Evolutionary conservation across 129 eudicot species (phyloP), one percentile per base, ranked within the genome.

Genomic region (Tanacetum coccineum): DNA sequence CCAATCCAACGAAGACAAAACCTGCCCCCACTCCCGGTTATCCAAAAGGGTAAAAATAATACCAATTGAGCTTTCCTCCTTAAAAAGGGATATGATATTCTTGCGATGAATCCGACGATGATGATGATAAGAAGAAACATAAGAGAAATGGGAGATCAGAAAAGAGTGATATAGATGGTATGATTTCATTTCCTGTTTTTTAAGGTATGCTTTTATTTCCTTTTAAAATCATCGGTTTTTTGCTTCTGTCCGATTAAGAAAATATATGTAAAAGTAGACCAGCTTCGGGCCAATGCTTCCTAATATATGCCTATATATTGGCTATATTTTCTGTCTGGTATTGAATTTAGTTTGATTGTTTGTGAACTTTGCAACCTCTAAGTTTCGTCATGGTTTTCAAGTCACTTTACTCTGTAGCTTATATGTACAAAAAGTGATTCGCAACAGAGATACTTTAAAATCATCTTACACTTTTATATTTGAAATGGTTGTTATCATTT

Each of bases 21-120:
- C n/a, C n/a, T n/a, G n/a, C n/a, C n/a, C n/a, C n/a, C n/a, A n/a
- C n/a, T n/a, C n/a, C n/a, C n/a, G n/a, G n/a, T n/a, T n/a, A n/a
- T n/a, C n/a, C n/a, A n/a, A n/a, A n/a, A n/a, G n/a, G n/a, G n/a
- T n/a, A n/a, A n/a, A n/a, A n/a, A n/a, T n/a, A n/a, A n/a, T n/a
- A n/a, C n/a, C n/a, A n/a, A n/a, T n/a, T n/a, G n/a, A n/a, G n/a
- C n/a, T n/a, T n/a, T n/a, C n/a, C n/a, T n/a, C n/a, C n/a, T n/a
- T n/a, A n/a, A n/a, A n/a, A 68, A 71, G 61, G 63, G 85, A n/a
- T n/a, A n/a, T n/a, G 78, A 25, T 74, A 67, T 64, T 68, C 81
- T 11, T 67, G 76, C 4, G 81, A 69, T 68, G 80, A 76, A 36
- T 36, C 42, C 28, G 83, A 68, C 49, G 47, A 52, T 46, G 85